Evolutionary conservation across 2,329 filamentous ascomycete species (phyloP).

Genomic region (Fusarium keratoplasticum): DNA sequence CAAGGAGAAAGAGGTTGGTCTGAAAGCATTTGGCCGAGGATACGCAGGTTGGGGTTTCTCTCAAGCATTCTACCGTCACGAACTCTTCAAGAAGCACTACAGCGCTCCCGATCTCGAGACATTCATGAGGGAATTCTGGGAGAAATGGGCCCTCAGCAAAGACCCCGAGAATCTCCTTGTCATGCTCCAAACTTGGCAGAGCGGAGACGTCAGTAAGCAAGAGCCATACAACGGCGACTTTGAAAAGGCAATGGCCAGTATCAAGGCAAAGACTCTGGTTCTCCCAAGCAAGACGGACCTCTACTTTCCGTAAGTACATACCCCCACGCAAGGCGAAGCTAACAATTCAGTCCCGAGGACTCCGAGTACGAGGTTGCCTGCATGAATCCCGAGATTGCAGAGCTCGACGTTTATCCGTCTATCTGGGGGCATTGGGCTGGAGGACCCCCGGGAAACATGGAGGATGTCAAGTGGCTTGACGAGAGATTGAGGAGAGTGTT

Average conservation of each 20-base stretch:
- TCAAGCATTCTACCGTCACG: slow-evolving; percentile 81
- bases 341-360: slow-evolving; percentile 68
- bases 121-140: slow-evolving; percentile 82
- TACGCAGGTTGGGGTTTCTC: slow-evolving; percentile 88
- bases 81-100: slow-evolving; percentile 72
- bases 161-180: slow-evolving; percentile 80
- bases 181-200: slow-evolving; percentile 85
- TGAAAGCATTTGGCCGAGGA: slow-evolving; percentile 79
- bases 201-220: slow-evolving; percentile 76
- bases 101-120: slow-evolving; percentile 77
- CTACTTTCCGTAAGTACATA: slow-evolving; percentile 71
- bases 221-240: slow-evolving; percentile 76
- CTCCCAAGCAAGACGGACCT: slow-evolving; percentile 79
- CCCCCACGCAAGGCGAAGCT: not conserved
- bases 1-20: slow-evolving; percentile 53
- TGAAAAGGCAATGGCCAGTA: slow-evolving; percentile 71
- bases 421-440: slow-evolving; percentile 67
- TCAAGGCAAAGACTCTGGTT: slow-evolving; percentile 79
- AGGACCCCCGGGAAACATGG: slow-evolving; percentile 76
- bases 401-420: slow-evolving; percentile 53
- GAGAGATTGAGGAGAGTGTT: slow-evolving; percentile 47
- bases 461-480: slow-evolving; percentile 80
- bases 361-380: slow-evolving; percentile 77
- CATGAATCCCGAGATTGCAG: slow-evolving; percentile 50
- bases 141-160: slow-evolving; percentile 77